These are phyloP conservation scores for Cryptosporidium bovis DNA, from an alignment of 169 alveolate species.

Conservation along the genomic window DNA sequence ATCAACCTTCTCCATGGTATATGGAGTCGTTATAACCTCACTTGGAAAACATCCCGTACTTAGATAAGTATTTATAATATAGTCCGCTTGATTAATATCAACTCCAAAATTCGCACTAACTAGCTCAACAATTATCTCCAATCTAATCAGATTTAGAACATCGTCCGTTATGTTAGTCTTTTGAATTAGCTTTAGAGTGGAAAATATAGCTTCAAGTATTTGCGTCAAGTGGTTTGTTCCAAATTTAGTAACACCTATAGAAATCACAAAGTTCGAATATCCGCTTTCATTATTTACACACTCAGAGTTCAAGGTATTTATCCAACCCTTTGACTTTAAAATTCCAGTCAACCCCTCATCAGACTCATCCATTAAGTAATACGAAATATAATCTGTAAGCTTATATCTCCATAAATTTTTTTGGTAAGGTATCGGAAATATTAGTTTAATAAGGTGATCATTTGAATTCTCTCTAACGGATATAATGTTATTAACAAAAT, in stretches of 20 bases:
- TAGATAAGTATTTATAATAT: slow-evolving; percentile 16
- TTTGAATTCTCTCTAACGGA: slow-evolving; percentile 7
- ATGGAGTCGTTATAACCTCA: slow-evolving; percentile 32
- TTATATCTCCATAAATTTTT: slow-evolving; percentile 53
- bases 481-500: slow-evolving; percentile 3
- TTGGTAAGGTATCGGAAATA: slow-evolving; percentile 58
- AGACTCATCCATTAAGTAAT: slow-evolving; percentile 41
- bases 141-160: slow-evolving; percentile 4
- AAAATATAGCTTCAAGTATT: slow-evolving; percentile 46
- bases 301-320: slow-evolving; percentile 17
- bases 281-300: slow-evolving; percentile 27
- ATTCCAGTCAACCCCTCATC: slow-evolving; percentile 51
- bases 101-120: slow-evolving; percentile 2
- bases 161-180: slow-evolving; percentile 11
- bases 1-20: slow-evolving; percentile 31
- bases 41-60: slow-evolving; percentile 46
- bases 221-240: slow-evolving; percentile 24
- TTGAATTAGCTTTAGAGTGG: slow-evolving; percentile 31
- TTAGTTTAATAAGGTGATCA: background rate
- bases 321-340: slow-evolving; percentile 59
- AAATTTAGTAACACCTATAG: slow-evolving; percentile 3
- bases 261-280: slow-evolving; percentile 35
- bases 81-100: slow-evolving; percentile 19
- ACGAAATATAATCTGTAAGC: slow-evolving; percentile 44
- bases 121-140: slow-evolving; percentile 12